Evolutionary conservation across 768 basidiomycete genomes (phyloP), one percentile per base, ranked within the genome.

Genomic region (Suillus tomentosus): DNA sequence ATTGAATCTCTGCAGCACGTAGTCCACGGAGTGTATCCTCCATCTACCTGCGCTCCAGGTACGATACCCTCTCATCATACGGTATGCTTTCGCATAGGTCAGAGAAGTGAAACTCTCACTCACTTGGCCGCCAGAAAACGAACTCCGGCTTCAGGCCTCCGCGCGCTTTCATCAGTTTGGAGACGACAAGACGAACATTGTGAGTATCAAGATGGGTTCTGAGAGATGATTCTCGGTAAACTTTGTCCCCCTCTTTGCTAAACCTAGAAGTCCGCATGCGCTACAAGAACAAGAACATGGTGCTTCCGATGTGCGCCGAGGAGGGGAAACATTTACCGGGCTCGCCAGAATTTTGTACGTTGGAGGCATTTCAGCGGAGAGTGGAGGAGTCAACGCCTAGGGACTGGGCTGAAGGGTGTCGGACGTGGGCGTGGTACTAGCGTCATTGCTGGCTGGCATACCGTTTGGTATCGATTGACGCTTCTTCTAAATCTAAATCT

Each of bases 321-420:
- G 78, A 83, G 54, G 89, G 88, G 6, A 83, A 90, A 62, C 91
- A 93, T 69, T 76, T 91, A 8, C 78, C 84, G 3, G 90, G 89
- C 2, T 81, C 80, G 13, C 91, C 91, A 0, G 90, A 92, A 70
- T 87, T 92, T 68, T 92, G 91, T 74, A 86, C 86, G 6, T 77
- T 92, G 43, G 72, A 79, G 14, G 87, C 87, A 24, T 92, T 92
- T 77, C 77, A 78, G 43, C 80, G 81, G 51, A 81, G 87, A 19
- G 85, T 90, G 13, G 79, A 79, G 67, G 86, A 88, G 68, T 78
- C 92, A 3, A 88, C 87, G 5, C 90, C 91, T 13, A 69, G 69
- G 4, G 80, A 92, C 65, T 92, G 88, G 85, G 85, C 81, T 54
- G 73, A 74, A 6, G 91, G 92, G 72, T 93, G 91, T 72, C 61